Conservation (phyloP, 495 filamentous ascomycete genomes). For the Aspergillus haitiensis region DNA sequence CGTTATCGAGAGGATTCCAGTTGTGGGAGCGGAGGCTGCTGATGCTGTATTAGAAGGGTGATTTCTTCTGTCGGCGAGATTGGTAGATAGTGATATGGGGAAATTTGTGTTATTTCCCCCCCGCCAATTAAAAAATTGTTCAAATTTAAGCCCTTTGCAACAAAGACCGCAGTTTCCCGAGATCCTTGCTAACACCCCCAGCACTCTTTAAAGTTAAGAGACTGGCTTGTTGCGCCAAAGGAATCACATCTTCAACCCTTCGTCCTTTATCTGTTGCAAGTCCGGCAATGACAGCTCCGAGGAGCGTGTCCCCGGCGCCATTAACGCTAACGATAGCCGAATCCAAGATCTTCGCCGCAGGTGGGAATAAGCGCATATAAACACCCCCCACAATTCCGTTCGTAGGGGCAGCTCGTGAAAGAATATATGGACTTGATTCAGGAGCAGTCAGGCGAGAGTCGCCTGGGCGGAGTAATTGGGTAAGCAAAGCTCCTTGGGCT, state of each 20-base stretch:
- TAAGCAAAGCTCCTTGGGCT: constrained; percentile 72
- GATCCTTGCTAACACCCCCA: constrained; percentile 63
- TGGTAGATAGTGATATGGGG: not conserved
- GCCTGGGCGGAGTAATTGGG: constrained; percentile 63
- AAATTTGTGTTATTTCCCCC: too few species aligned
- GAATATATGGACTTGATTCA: constrained; percentile 63
- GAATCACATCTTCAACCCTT: constrained; percentile 43
- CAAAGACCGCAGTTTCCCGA: constrained; percentile 17
- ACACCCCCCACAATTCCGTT: constrained; percentile 68
- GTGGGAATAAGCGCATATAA: constrained; percentile 78
- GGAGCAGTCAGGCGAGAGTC: constrained; percentile 62
- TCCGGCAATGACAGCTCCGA: constrained; percentile 76
- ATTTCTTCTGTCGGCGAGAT: not conserved
- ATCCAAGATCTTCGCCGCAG: constrained; percentile 57
- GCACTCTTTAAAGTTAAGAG: constrained; percentile 69
- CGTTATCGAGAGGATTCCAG: constrained; percentile 28
- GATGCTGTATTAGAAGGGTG: constrained; percentile 13
- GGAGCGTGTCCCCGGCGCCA: constrained; percentile 89
- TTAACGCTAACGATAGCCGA: constrained; percentile 83
- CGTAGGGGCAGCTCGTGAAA: constrained; percentile 54
- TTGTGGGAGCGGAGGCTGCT: constrained; percentile 24
- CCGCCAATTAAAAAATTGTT: not conserved
- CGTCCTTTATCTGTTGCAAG: constrained; percentile 39
- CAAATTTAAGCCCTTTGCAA: not conserved
- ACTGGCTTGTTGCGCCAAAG: constrained; percentile 69